phyloP scores from a whole-genome alignment of 345 rosid genomes.

The Mercurialis annua region DNA sequence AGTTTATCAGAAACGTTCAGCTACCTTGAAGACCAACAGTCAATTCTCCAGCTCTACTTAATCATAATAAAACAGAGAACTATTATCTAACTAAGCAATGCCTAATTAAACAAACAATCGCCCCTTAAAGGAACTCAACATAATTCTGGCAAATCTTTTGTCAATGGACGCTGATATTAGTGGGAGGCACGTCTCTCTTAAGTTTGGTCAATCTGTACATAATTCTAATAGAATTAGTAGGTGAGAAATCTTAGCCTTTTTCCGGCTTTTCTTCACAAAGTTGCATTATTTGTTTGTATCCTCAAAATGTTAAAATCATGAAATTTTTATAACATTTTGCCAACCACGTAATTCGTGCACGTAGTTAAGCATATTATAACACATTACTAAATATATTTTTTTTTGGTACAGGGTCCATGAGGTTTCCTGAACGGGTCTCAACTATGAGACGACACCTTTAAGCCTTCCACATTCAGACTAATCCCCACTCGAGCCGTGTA shows the following conservation, averaged over 20 bases:
- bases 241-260: not conserved
- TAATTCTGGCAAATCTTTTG: not conserved
- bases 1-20: not conserved
- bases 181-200: not conserved
- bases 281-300: not conserved
- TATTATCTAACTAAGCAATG: not conserved
- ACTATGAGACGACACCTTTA: no score
- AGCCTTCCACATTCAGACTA: no score
- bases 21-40: no score
- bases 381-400: no score
- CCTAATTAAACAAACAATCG: not conserved
- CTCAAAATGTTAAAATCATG: not conserved
- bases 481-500: no score
- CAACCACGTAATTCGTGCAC: no score
- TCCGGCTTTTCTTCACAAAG: not conserved
- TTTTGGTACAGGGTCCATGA: no score
- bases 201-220: not conserved
- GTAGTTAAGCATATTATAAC: no score
- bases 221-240: not conserved
- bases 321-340: no score
- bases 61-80: not conserved
- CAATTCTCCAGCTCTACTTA: not conserved
- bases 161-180: no score
- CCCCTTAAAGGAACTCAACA: not conserved
- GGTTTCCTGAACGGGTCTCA: no score